phyloP scores from a whole-genome alignment of 306 rosid species.

The Casuarina glauca region DNA sequence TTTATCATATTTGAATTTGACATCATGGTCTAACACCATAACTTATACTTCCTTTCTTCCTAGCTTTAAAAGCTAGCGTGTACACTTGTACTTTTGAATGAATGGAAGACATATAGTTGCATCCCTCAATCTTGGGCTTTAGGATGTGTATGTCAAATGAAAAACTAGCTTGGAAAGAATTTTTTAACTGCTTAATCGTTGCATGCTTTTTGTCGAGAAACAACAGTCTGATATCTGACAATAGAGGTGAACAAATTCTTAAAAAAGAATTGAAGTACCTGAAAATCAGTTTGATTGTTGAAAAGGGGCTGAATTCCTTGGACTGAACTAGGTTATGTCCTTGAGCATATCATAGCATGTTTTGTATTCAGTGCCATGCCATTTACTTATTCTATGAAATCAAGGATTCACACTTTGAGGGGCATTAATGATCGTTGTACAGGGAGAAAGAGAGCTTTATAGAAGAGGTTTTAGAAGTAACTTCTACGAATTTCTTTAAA shows the following conservation, averaged over 20 bases:
- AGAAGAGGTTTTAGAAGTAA: neutral
- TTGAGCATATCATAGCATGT: neutral
- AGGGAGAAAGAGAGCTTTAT: neutral
- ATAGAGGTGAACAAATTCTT: neutral
- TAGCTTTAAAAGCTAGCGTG: neutral
- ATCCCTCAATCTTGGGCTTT: neutral
- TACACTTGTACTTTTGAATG: neutral
- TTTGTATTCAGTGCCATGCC: neutral
- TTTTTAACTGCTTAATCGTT: neutral
- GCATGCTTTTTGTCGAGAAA: neutral
- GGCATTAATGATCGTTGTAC: neutral
- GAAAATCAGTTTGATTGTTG: neutral
- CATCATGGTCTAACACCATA: neutral
- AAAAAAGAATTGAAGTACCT: neutral
- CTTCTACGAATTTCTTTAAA: neutral
- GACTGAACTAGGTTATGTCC: neutral
- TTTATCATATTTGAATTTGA: neutral
- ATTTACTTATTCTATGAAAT: neutral
- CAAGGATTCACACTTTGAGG: neutral
- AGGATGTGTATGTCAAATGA: neutral
- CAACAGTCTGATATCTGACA: neutral
- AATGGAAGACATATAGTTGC: neutral
- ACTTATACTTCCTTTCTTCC: neutral
- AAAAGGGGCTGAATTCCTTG: neutral
- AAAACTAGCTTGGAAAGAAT: neutral